A percentile compares a stretch with the other conserved stretches of the same genome.
Conservation (phyloP, 2,329 filamentous ascomycete species). For the Xylaria sp. region DNA sequence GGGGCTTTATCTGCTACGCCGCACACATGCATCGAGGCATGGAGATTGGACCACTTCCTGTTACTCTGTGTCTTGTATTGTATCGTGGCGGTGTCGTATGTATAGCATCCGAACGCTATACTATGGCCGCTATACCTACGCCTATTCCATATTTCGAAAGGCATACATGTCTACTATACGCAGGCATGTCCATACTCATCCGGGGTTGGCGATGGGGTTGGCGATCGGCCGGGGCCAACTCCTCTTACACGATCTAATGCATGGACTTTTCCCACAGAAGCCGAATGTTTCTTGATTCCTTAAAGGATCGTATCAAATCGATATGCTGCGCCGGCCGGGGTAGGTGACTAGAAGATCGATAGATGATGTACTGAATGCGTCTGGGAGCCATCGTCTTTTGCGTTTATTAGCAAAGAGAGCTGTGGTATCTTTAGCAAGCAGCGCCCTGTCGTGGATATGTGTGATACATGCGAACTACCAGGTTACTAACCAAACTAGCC, state of each 20-base stretch:
- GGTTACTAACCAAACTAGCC: constrained; percentile 6
- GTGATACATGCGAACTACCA: constrained; percentile 7
- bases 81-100: constrained; percentile 19
- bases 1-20: constrained; percentile 33
- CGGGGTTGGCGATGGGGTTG: constrained; percentile 16
- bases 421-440: constrained; percentile 2
- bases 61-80: constrained; percentile 10
- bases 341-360: constrained; percentile 16
- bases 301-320: constrained; percentile 26
- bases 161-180: constrained; percentile 10
- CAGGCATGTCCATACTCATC: constrained; percentile 12
- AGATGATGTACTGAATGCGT: background rate
- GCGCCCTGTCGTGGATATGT: background rate
- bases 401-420: background rate
- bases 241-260: constrained; percentile 32
- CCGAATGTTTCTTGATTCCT: constrained; percentile 20
- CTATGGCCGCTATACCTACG: constrained; percentile 10
- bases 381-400: background rate
- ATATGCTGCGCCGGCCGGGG: constrained; percentile 15
- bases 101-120: constrained; percentile 12
- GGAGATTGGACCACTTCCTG: background rate
- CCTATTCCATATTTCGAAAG: constrained; percentile 11
- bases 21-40: constrained; percentile 23
- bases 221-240: constrained; percentile 15
- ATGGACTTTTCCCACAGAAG: constrained; percentile 30